A percentile compares a stretch with the other conserved stretches of the same genome.
Evolutionary conservation across 1,284 basidiomycete genomes (phyloP).

Genomic region (Gomphus bonarii): DNA sequence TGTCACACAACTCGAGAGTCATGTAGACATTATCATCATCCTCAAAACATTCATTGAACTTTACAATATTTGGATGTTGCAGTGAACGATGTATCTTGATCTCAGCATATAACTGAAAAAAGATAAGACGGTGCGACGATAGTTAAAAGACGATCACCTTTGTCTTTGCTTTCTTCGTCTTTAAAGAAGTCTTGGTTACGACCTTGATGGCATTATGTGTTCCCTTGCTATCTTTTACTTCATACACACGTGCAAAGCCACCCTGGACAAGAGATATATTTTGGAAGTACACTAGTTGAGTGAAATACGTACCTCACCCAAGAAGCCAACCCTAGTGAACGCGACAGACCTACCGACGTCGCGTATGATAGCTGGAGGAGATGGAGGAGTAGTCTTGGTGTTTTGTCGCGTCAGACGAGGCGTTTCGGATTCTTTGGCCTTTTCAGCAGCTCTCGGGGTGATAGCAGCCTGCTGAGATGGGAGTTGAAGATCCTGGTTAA

Average conservation of each 20-base stretch:
- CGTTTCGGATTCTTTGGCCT: constrained; percentile 15
- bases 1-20: constrained; percentile 87
- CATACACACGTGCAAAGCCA: constrained; percentile 86
- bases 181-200: constrained; percentile 73
- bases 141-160: constrained; percentile 44
- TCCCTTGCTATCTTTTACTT: constrained; percentile 64
- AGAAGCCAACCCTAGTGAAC: constrained; percentile 65
- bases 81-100: constrained; percentile 96
- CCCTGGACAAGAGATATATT: constrained; percentile 38
- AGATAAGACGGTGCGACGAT: constrained; percentile 14
- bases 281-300: constrained; percentile 6
- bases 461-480: neutral
- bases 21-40: constrained; percentile 96
- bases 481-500: constrained; percentile 2
- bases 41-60: constrained; percentile 92
- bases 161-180: constrained; percentile 87
- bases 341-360: constrained; percentile 51
- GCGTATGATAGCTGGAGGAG: constrained; percentile 68
- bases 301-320: constrained; percentile 65
- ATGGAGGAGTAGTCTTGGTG: constrained; percentile 71
- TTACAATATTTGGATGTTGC: constrained; percentile 87
- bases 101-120: constrained; percentile 81
- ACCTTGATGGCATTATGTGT: constrained; percentile 78
- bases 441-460: neutral
- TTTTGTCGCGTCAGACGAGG: constrained; percentile 70